Conservation (phyloP, 495 filamentous ascomycete genomes). For the Glarea lozoyensis region DNA sequence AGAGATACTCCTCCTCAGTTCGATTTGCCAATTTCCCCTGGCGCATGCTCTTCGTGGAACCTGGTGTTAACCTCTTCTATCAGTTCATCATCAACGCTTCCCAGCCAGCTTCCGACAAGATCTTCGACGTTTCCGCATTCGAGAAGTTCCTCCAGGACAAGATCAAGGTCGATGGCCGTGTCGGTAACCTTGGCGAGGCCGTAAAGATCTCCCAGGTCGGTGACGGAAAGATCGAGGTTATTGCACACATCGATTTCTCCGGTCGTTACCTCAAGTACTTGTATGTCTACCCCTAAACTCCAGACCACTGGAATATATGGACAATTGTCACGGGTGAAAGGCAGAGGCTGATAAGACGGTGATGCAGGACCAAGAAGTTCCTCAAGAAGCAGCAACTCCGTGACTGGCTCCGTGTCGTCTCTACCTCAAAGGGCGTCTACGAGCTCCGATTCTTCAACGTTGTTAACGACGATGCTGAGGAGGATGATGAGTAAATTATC, state of each 20-base stretch:
- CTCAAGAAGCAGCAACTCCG: slow-evolving; percentile 99
- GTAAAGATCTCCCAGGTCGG: slow-evolving; percentile 82
- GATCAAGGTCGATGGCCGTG: slow-evolving; percentile 98
- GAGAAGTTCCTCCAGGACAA: slow-evolving; percentile 99
- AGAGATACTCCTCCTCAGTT: no score
- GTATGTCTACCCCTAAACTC: slow-evolving; percentile 35
- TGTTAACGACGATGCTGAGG: slow-evolving; percentile 91
- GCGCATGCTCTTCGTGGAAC: no score
- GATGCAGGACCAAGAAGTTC: slow-evolving; percentile 94
- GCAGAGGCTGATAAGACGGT: no score
- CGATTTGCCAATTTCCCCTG: no score
- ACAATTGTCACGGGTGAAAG: no score
- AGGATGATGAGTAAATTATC: slow-evolving; percentile 80
- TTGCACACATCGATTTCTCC: slow-evolving; percentile 95
- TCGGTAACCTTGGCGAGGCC: slow-evolving; percentile 92
- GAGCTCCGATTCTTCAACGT: slow-evolving; percentile 99
- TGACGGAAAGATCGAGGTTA: slow-evolving; percentile 96
- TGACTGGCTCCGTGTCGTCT: slow-evolving; percentile 98
- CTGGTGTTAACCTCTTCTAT: no score
- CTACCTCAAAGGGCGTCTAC: slow-evolving; percentile 93
- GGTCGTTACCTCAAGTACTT: slow-evolving; percentile 99
- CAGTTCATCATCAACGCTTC: slow-evolving; percentile 98
- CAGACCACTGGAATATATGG: no score
- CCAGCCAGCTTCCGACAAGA: slow-evolving; percentile 97
- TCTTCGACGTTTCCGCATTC: slow-evolving; percentile 97